Base-by-base conservation (phyloP, 306 rosid genomes). In the Luffa acutangula region DNA sequence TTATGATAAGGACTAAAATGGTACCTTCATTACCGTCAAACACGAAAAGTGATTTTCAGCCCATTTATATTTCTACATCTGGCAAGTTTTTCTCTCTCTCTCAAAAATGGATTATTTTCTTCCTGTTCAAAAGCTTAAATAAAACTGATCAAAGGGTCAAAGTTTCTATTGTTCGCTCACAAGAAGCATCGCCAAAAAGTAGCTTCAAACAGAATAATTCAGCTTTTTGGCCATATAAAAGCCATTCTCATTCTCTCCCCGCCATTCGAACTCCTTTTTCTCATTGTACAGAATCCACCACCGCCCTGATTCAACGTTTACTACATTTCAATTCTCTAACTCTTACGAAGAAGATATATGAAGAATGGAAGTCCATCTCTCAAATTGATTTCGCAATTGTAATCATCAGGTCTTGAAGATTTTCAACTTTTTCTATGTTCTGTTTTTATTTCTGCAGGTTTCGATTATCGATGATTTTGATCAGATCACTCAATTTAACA, bases 251-350 rank as follows among this genome's bases (percentile, higher is more conserved):
- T 42, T 41, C 41, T 46, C 37, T 70, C 58, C 58, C 58, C 77
- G 77, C 77, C 77, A 72, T 72, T 45, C n/a, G 77, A 21, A 21
- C 58, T 72, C 39, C 77, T 14, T 48, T 53, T 37, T 72, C 10
- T 46, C 41, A 4, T 3, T 21, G n/a, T 48, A 43, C 31, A 15
- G n/a, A 71, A n/a, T 43, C 52, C 51, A 9, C 14, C 75, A 18
- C 14, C 18, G 15, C 75, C 75, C 75, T 42, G 48, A 6, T 67
- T 67, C 75, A 15, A 41, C 51, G 51, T 4, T 43, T n/a, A 21
- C 33, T 10, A 42, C 54, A 70, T 43, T 70, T 21, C 20, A 56
- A 1, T 3, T 11, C 5, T 43, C 76, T 4, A 41, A 36, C 34
- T 70, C 75, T 43, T 34, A 1, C 43, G 9, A 31, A 31, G 20